Evolutionary conservation across 2,329 filamentous ascomycete genomes (phyloP).

Genomic region (Claviceps quebecensis): DNA sequence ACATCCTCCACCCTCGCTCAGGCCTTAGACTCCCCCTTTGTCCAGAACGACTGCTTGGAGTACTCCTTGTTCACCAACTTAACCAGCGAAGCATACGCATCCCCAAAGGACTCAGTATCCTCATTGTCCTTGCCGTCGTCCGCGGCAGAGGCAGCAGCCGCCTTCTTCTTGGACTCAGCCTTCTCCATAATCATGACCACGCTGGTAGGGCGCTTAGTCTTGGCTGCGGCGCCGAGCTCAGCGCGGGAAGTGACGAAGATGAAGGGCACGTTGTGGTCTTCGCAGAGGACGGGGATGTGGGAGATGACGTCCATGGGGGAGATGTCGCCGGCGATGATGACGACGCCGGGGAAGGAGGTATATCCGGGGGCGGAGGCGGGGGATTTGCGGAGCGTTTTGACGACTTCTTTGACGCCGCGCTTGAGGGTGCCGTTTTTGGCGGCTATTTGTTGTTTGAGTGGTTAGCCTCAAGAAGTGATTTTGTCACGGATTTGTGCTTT

Average conservation of each 20-base stretch:
- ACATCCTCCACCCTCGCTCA: neutral
- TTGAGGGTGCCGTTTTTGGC: constrained; percentile 92
- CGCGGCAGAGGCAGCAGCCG: constrained; percentile 28
- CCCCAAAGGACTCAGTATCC: constrained; percentile 44
- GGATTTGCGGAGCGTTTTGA: constrained; percentile 95
- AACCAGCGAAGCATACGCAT: constrained; percentile 49
- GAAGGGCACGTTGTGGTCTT: constrained; percentile 95
- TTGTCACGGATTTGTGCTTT: neutral
- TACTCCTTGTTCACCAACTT: constrained; percentile 55
- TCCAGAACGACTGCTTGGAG: constrained; percentile 40
- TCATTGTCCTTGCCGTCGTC: constrained; percentile 26
- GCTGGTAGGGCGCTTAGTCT: constrained; percentile 90
- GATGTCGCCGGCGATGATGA: constrained; percentile 93
- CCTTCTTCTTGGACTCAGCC: constrained; percentile 30
- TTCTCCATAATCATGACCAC: constrained; percentile 77
- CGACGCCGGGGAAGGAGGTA: constrained; percentile 54
- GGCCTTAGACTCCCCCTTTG: constrained; percentile 23
- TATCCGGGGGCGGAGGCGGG: constrained; percentile 52
- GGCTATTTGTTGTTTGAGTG: constrained; percentile 37
- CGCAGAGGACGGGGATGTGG: constrained; percentile 92
- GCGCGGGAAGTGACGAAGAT: constrained; percentile 87
- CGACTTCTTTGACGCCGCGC: constrained; percentile 96
- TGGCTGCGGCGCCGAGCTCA: constrained; percentile 83
- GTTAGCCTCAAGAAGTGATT: neutral
- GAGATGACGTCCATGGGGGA: constrained; percentile 98